Base-by-base conservation (phyloP, 1,139 yeast species). In the Spathaspora jeffriesii region DNA sequence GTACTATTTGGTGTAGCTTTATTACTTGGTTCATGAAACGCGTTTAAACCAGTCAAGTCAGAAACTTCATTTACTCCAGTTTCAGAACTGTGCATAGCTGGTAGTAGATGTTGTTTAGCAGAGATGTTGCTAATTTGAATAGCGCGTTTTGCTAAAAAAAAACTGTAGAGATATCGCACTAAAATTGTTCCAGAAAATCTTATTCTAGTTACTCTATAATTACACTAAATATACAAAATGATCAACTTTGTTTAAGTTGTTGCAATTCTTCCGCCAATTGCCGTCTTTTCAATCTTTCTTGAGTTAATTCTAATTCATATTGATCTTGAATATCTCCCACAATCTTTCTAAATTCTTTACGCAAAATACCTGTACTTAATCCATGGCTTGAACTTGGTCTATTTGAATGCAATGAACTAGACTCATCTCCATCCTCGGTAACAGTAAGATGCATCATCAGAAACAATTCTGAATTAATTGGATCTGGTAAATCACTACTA, bases 301-400 rank as follows among this genome's bases (percentile, higher is more conserved):
- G 78, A 41, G 75, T 72, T 50, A 86, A 62, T 55, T 84, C 87
- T 23, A 70, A 63, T 53, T 81, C 85, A 57, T 85, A 85, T 51
- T 78, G 81, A 41, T 74, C 79, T 52, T 84, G 87, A 52, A 88
- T 75, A 42, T 82, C 86, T 47, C 73, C 70, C 1, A 87, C 84
- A 39, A 87, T 76, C 57, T 81, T 82, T 58, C 82, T 83, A 69
- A 88, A 88, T 63, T 88, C 92, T 55, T 83, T 79, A 48, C 91
- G 73, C 55, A 88, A 68, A 2, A 85, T 81, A 1, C 73, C 77
- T 45, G 64, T 72, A 56, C 75, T 70, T 53, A 60, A 66, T 9
- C 62, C 60, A 23, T 42, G 31, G 1, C 38, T 18, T 9, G 53
- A 47, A n/a, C 40, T 54, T 20, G 64, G 65, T 46, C 61, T 54